phyloP scores from a whole-genome alignment of 768 basidiomycete species.

The Exidia glandulosa region DNA sequence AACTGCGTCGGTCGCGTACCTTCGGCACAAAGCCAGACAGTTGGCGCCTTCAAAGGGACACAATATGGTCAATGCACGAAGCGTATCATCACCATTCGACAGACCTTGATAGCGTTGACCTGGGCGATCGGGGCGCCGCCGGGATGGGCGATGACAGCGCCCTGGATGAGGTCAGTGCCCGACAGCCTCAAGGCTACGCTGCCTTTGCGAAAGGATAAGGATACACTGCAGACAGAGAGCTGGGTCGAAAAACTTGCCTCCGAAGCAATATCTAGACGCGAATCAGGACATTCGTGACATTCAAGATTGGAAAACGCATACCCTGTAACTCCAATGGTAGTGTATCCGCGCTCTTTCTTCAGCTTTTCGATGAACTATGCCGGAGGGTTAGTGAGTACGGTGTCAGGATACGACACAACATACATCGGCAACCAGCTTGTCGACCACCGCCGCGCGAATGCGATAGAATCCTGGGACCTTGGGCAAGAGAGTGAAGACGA shows the following conservation, averaged over 20 bases:
- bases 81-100: neutral
- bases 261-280: conserved; percentile 26
- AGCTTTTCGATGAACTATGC: conserved; percentile 27
- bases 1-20: too few species aligned
- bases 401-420: neutral
- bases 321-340: conserved; percentile 33
- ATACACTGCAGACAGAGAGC: neutral
- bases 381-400: neutral
- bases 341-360: conserved; percentile 27
- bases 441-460: conserved; percentile 18
- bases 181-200: conserved; percentile 19
- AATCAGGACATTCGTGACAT: too few species aligned
- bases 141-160: conserved; percentile 32
- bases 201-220: conserved; percentile 9
- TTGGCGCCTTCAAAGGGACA: conserved; percentile 11
- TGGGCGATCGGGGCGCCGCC: conserved; percentile 17
- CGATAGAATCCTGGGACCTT: conserved; percentile 11
- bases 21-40: conserved; percentile 26
- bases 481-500: conserved; percentile 12
- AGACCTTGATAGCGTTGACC: conserved; percentile 26
- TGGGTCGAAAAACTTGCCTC: conserved; percentile 16
- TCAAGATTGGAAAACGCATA: conserved; percentile 11
- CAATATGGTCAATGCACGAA: neutral
- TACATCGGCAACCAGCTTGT: conserved; percentile 16
- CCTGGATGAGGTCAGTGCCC: conserved; percentile 22